phyloP scores from a whole-genome alignment of 441 rosid species.

The Cnidoscolus chayamansa region DNA sequence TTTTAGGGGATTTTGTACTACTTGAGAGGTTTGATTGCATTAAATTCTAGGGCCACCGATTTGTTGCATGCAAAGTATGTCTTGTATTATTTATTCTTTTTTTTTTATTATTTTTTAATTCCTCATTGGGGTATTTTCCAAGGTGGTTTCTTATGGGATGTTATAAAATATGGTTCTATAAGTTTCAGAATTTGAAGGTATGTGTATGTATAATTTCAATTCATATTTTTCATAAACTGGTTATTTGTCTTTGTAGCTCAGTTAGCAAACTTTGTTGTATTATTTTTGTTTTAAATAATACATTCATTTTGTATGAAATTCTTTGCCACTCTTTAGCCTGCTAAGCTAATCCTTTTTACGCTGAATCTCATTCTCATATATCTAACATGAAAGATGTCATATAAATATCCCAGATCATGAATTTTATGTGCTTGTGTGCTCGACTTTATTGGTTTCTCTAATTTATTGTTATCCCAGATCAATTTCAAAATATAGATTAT shows the following conservation, averaged over 20 bases:
- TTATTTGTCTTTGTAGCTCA: slow-evolving; percentile 3
- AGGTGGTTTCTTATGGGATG: slow-evolving; percentile 14
- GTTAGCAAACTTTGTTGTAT: slow-evolving; percentile 2
- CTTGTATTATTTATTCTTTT: slow-evolving; percentile 29
- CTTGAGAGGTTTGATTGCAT: slow-evolving; percentile 18
- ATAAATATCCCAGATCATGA: no score
- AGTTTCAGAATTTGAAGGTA: slow-evolving; percentile 8
- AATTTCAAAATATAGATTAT: no score
- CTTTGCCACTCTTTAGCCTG: neutral
- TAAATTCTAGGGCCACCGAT: neutral
- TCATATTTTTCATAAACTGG: slow-evolving; percentile 13
- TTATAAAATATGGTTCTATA: slow-evolving; percentile 2
- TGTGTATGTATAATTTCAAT: slow-evolving; percentile 16
- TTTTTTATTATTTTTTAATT: neutral
- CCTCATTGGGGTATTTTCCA: slow-evolving; percentile 3
- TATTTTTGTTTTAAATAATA: neutral
- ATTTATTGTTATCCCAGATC: no score
- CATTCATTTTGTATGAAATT: neutral
- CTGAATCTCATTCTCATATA: neutral
- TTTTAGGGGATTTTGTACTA: slow-evolving; percentile 20
- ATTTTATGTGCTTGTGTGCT: no score
- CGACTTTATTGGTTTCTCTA: no score
- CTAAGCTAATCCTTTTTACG: neutral
- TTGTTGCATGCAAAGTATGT: slow-evolving; percentile 25
- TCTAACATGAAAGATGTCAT: neutral